Evolutionary conservation across 2,329 filamentous ascomycete species (phyloP).

Genomic region (Aureobasidium sp.): DNA sequence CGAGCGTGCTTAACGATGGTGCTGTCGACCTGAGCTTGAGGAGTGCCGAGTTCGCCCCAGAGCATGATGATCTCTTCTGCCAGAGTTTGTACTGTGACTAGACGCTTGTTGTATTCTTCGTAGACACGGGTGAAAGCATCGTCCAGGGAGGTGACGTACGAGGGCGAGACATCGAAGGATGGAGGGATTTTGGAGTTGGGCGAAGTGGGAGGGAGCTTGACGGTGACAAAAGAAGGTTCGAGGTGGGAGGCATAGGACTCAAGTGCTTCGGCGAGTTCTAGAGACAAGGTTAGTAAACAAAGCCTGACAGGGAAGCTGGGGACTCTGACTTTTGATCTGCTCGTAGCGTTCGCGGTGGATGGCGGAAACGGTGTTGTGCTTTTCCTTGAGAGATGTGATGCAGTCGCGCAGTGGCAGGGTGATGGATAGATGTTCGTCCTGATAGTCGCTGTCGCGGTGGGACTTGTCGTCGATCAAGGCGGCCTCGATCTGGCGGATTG

Average conservation of each 20-base stretch:
- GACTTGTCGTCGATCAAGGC: conserved; percentile 71
- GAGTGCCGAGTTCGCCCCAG: conserved; percentile 91
- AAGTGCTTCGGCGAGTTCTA: conserved; percentile 85
- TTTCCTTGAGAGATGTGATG: conserved; percentile 73
- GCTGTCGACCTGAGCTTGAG: conserved; percentile 83
- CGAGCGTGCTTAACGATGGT: conserved; percentile 83
- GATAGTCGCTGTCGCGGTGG: conserved; percentile 54
- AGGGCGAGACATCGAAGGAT: conserved; percentile 83
- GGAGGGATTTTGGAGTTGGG: conserved; percentile 68
- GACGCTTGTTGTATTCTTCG: conserved; percentile 84
- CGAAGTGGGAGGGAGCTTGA: conserved; percentile 74
- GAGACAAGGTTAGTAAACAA: conserved; percentile 2
- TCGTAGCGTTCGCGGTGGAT: conserved; percentile 87
- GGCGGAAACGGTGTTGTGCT: conserved; percentile 69
- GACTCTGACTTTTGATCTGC: conserved; percentile 75
- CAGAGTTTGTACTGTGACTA: conserved; percentile 63
- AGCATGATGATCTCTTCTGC: conserved; percentile 84
- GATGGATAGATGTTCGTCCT: conserved; percentile 62
- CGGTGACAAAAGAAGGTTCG: conserved; percentile 76
- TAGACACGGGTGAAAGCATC: conserved; percentile 90
- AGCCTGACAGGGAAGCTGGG: background rate
- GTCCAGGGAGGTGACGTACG: conserved; percentile 80
- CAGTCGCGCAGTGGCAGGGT: conserved; percentile 78
- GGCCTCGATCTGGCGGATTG: conserved; percentile 86
- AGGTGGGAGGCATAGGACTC: conserved; percentile 96